Conservation (phyloP, 2,329 filamentous ascomycete genomes). For the Cordyceps cateniannulata region DNA sequence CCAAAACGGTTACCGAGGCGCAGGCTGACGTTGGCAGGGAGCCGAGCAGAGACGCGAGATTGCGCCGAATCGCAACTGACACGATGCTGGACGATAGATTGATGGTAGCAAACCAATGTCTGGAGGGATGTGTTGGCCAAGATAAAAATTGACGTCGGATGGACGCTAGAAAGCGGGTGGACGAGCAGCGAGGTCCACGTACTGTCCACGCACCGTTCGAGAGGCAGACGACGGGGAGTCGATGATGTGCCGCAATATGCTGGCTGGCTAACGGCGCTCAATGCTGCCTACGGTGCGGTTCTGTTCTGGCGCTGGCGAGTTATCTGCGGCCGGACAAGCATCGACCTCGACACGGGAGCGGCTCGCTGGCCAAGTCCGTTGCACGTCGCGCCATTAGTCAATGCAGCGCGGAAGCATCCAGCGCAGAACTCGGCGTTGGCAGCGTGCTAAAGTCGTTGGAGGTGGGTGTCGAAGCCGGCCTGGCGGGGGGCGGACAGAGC, state of each 20-base stretch:
- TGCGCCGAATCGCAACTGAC: neutral
- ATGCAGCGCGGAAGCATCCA: slow-evolving; percentile 8
- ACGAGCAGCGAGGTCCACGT: slow-evolving; percentile 2
- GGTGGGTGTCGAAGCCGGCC: slow-evolving; percentile 8
- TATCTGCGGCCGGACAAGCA: neutral
- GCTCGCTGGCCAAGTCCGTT: slow-evolving; percentile 1
- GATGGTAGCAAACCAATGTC: neutral
- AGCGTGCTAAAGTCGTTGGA: slow-evolving; percentile 11
- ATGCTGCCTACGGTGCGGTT: neutral
- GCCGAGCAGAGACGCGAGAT: slow-evolving; percentile 1
- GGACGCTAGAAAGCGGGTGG: neutral
- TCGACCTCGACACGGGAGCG: slow-evolving; percentile 1
- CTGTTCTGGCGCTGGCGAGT: neutral
- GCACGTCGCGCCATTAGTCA: slow-evolving; percentile 1
- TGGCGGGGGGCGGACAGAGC: slow-evolving; percentile 15
- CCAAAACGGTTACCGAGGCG: slow-evolving; percentile 12
- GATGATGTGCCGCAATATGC: slow-evolving; percentile 1
- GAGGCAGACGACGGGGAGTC: neutral
- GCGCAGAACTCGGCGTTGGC: slow-evolving; percentile 1
- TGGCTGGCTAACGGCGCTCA: slow-evolving; percentile 3
- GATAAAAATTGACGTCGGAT: neutral
- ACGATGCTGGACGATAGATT: neutral
- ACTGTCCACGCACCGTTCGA: neutral
- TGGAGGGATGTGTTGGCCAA: neutral
- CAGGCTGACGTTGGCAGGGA: slow-evolving; percentile 6